These are phyloP conservation scores for Arthroderma uncinatum DNA, from an alignment of 2,329 filamentous ascomycete species.

Conservation along the genomic window DNA sequence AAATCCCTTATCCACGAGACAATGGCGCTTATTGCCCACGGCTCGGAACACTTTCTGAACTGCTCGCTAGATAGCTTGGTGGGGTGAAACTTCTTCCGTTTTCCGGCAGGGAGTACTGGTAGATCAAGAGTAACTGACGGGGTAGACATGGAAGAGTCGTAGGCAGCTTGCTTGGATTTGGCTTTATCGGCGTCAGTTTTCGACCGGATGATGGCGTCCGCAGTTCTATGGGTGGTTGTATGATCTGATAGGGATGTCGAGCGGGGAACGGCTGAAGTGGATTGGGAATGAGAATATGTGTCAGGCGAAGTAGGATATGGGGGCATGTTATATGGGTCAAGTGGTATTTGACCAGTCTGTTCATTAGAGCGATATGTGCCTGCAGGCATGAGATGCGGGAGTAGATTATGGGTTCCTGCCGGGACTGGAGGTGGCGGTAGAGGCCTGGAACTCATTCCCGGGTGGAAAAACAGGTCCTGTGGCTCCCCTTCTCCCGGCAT, in stretches of 20 bases:
- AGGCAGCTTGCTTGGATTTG: conserved; percentile 38
- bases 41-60: conserved; percentile 73
- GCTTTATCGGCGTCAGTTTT: conserved; percentile 78
- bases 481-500: conserved; percentile 58
- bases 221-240: conserved; percentile 59
- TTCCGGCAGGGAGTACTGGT: conserved; percentile 67
- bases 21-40: conserved; percentile 87
- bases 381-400: conserved; percentile 41
- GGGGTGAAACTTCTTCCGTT: conserved; percentile 73
- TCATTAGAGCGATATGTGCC: conserved; percentile 49
- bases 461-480: conserved; percentile 88
- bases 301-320: conserved; percentile 38
- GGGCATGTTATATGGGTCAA: conserved; percentile 29
- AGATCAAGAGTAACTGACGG: conserved; percentile 61
- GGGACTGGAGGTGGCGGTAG: conserved; percentile 54
- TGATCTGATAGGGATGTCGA: conserved; percentile 77
- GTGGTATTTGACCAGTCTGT: conserved; percentile 29
- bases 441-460: conserved; percentile 55
- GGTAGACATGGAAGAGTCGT: conserved; percentile 15
- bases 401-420: conserved; percentile 36
- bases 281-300: conserved; percentile 39
- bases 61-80: conserved; percentile 70
- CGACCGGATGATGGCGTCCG: conserved; percentile 74
- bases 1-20: conserved; percentile 77
- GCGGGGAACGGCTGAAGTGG: conserved; percentile 46